Evolutionary conservation across 2,329 filamentous ascomycete species (phyloP).

Genomic region (Pseudogymnoascus verrucosus): DNA sequence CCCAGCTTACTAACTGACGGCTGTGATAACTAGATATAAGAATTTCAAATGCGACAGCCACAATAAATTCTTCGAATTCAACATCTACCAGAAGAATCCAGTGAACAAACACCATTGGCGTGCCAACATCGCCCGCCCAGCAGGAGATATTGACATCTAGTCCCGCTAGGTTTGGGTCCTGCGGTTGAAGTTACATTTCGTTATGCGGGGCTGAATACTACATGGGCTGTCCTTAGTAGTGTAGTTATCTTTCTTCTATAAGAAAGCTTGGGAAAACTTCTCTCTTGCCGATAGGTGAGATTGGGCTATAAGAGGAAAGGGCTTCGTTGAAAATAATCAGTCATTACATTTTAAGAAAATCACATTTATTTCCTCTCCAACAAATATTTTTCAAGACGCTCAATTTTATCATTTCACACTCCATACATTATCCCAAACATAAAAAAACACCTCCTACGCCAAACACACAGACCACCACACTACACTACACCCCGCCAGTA

Average conservation of each 20-base stretch:
- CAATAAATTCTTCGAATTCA: slow-evolving; percentile 41
- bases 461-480: neutral
- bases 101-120: slow-evolving; percentile 39
- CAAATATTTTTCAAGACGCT: neutral
- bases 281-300: neutral
- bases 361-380: neutral
- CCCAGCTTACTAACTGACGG: neutral
- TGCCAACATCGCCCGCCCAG: slow-evolving; percentile 34
- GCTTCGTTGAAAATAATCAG: neutral
- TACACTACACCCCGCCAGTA: neutral
- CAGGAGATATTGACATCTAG: slow-evolving; percentile 31
- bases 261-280: too few relatives aligned
- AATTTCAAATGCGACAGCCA: slow-evolving; percentile 38
- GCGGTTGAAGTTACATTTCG: neutral
- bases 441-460: neutral
- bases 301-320: neutral
- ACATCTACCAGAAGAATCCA: slow-evolving; percentile 41
- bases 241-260: too few relatives aligned
- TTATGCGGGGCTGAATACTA: too few relatives aligned
- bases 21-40: slow-evolving; percentile 32
- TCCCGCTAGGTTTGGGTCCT: neutral
- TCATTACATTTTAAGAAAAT: neutral
- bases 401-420: neutral
- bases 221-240: too few relatives aligned
- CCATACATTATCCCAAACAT: neutral